Percentiles rank a stretch among this genome's conserved stretches.
These are phyloP conservation scores for Cucurbita argyrosperma DNA, from an alignment of 306 rosid species.

Conservation along the genomic window DNA sequence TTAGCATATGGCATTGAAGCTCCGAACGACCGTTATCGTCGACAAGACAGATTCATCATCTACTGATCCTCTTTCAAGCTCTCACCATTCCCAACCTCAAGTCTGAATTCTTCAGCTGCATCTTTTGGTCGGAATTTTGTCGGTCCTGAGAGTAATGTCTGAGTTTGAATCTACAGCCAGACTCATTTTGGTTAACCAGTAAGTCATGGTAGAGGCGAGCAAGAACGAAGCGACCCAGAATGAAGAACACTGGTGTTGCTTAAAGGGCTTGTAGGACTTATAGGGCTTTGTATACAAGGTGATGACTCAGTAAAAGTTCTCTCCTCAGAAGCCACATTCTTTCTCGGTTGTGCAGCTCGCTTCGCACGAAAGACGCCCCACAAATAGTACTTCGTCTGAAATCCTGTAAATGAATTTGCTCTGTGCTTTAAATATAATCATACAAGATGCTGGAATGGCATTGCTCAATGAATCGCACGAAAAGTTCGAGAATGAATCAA, in stretches of 20 bases:
- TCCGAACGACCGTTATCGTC: not conserved
- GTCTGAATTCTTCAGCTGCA: not conserved
- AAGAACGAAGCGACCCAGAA: not conserved
- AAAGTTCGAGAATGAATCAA: not conserved
- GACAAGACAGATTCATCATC: not conserved
- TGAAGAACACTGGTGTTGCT: conserved; percentile 14
- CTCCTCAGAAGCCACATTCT: conserved; percentile 8
- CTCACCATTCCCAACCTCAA: not conserved
- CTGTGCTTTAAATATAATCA: not conserved
- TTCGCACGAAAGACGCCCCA: conserved; percentile 68
- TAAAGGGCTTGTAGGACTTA: conserved; percentile 15
- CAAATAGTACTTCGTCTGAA: conserved; percentile 44
- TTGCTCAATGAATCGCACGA: not conserved
- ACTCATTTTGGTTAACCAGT: not conserved
- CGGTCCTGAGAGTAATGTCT: not conserved
- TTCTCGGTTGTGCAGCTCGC: conserved; percentile 12
- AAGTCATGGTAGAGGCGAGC: not conserved
- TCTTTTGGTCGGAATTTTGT: not conserved
- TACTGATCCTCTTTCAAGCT: not conserved
- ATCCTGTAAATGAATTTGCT: conserved; percentile 33
- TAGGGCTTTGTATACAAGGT: conserved; percentile 7
- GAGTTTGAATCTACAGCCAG: not conserved
- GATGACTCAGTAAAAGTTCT: conserved; percentile 9
- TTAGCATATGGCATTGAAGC: not conserved
- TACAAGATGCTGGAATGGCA: conserved; percentile 5